Evolutionary conservation across 495 filamentous ascomycete genomes (phyloP).

Genomic region (Hamigera avellanea): DNA sequence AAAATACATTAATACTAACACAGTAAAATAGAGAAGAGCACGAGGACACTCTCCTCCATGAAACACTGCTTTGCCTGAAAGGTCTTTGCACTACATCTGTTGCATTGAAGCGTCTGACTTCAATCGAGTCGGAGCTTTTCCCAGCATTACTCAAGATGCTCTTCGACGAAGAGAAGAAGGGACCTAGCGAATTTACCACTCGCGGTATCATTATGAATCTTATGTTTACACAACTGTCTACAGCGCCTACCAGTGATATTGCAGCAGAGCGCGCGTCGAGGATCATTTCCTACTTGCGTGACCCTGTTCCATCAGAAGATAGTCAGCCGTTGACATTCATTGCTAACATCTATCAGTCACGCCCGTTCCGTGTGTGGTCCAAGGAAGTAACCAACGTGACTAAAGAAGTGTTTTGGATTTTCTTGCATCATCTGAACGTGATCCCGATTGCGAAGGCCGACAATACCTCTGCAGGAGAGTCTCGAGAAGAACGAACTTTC

Average conservation of each 20-base stretch:
- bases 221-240: conserved; percentile 72
- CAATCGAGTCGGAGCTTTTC: conserved; percentile 71
- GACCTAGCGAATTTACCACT: conserved; percentile 90
- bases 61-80: conserved; percentile 87
- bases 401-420: conserved; percentile 99
- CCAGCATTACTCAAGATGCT: conserved; percentile 79
- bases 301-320: conserved; percentile 65
- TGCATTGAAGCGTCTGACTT: conserved; percentile 68
- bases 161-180: conserved; percentile 95
- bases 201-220: conserved; percentile 77
- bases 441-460: conserved; percentile 42
- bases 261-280: conserved; percentile 45
- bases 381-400: conserved; percentile 85
- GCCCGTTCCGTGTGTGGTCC: conserved; percentile 88
- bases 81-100: conserved; percentile 84
- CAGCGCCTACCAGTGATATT: conserved; percentile 37
- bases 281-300: conserved; percentile 67
- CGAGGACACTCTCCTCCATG: conserved; percentile 85
- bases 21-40: conserved; percentile 71
- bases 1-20: conserved; percentile 1
- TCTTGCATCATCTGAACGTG: conserved; percentile 85
- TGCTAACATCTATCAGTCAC: conserved; percentile 69
- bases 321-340: conserved; percentile 76
- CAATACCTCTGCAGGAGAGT: conserved; percentile 13
- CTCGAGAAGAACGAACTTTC: conserved; percentile 14